A percentile compares a stretch with the other conserved stretches of the same genome.
Evolutionary conservation across 352 stramenopile species (phyloP).

Genomic region (Globisporangium paroecandrum): DNA sequence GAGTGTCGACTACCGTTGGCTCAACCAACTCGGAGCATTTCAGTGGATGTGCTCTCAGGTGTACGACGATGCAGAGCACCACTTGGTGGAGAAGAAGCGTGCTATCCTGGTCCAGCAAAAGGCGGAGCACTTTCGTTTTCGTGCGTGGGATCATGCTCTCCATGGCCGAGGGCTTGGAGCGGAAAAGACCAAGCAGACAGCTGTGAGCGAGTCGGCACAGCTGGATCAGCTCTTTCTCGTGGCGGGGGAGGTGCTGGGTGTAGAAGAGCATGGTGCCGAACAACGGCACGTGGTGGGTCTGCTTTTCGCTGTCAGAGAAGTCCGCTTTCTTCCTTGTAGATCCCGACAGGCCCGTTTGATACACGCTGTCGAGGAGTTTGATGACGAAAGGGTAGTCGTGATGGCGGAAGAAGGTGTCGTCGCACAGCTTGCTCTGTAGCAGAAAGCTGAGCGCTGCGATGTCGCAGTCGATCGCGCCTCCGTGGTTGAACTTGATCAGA

Average conservation of each 20-base stretch:
- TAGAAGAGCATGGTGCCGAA: constrained; percentile 16
- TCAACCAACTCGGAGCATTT: constrained; percentile 18
- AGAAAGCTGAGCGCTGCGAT: constrained; percentile 13
- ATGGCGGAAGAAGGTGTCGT: constrained; percentile 10
- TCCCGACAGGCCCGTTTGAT: neutral
- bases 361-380: constrained; percentile 11
- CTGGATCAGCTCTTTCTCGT: constrained; percentile 16
- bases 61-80: constrained; percentile 11
- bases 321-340: neutral
- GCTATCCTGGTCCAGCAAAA: constrained; percentile 11
- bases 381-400: constrained; percentile 18
- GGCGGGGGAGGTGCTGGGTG: neutral
- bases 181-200: constrained; percentile 10
- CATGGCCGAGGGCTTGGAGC: constrained; percentile 1
- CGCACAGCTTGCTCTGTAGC: constrained; percentile 8
- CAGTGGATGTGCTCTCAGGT: constrained; percentile 14
- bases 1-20: neutral
- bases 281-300: neutral
- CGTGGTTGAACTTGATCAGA: constrained; percentile 10
- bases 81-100: constrained; percentile 13
- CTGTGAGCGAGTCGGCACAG: constrained; percentile 18
- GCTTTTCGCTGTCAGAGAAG: neutral
- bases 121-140: constrained; percentile 10
- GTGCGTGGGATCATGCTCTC: constrained; percentile 17
- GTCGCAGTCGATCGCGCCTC: constrained; percentile 13